Base-by-base conservation (phyloP, 176 grass and related monocot genomes). In the Raddia guianensis region DNA sequence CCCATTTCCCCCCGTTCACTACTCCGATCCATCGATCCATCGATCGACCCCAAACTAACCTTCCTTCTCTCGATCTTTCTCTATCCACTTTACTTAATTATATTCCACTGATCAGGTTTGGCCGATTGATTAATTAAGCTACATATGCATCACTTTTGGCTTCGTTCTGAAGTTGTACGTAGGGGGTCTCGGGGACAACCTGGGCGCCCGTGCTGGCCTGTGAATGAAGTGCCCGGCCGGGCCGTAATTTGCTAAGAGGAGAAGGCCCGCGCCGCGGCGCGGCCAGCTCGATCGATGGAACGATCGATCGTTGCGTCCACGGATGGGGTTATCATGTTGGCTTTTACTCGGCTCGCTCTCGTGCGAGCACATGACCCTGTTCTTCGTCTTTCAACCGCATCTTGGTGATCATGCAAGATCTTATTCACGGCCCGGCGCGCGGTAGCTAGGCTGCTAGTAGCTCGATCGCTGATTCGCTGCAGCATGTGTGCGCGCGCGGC, bases 301-400 rank as follows among this genome's bases (percentile, higher is more conserved):
- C 50, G 27, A 27, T 27, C 27, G 32, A 2, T 44, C 42, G 68
- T 2, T 33, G 6, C 3, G 6, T 80, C 45, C 70, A 63, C 45
- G 70, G 66, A 75, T 76, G 70, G 45, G n/a, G 32, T 49, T 73
- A 54, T 65, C 58, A 54, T 82, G 69, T 74, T 70, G 82, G 87
- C 87, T 80, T 89, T 84, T 47, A 70, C 76, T 84, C 53, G 15
- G 10, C 60, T 53, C 54, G 50, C 45, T 32, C 20, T 84, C 82
- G 75, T 85, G 76, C 71, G 12, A 5, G 71, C 82, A 81, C 87
- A 81, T 89, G 87, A 72, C 71, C 56, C 77, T 85, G 87, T 66
- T 56, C 9, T 18, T 35, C 55, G 8, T 3, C 55, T 15, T 7
- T 35, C 54, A 19, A 20, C 43, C 33, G 32, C 43, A 9, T 16